Conservation (phyloP, 2,329 filamentous ascomycete species). For the Pseudovirgaria hyperparasitica region DNA sequence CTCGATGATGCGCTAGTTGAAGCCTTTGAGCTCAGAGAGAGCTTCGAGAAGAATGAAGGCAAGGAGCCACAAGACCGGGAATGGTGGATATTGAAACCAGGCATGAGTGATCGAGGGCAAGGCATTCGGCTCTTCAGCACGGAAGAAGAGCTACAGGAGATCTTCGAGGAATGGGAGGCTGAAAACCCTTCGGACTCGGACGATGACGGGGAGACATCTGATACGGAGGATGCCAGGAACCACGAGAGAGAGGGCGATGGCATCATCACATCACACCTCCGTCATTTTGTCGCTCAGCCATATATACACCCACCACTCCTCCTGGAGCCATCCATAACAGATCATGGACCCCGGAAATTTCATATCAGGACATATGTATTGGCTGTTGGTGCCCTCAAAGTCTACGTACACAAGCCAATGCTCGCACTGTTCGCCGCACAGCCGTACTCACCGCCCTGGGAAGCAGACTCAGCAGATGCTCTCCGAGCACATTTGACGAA, state of each 20-base stretch:
- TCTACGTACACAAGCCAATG: conserved; percentile 85
- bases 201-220: conserved; percentile 41
- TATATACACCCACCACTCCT: conserved; percentile 87
- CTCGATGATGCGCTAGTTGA: conserved; percentile 87
- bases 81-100: conserved; percentile 98
- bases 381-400: conserved; percentile 60
- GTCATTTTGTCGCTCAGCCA: conserved; percentile 90
- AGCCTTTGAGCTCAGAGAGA: conserved; percentile 73
- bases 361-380: conserved; percentile 90
- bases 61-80: conserved; percentile 36
- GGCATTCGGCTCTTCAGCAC: conserved; percentile 83
- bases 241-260: conserved; percentile 27
- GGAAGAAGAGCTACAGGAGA: conserved; percentile 67
- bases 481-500: conserved; percentile 81
- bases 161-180: conserved; percentile 87
- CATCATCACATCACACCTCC: conserved; percentile 78
- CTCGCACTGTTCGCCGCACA: conserved; percentile 80
- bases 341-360: conserved; percentile 62
- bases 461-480: conserved; percentile 17
- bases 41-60: conserved; percentile 55
- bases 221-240: conserved; percentile 22
- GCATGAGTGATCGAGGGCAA: conserved; percentile 93
- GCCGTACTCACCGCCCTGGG: conserved; percentile 55
- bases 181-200: conserved; percentile 52
- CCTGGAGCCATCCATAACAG: conserved; percentile 28